Evolutionary conservation across 768 basidiomycete species (phyloP).

Genomic region (Boletus insuetus): DNA sequence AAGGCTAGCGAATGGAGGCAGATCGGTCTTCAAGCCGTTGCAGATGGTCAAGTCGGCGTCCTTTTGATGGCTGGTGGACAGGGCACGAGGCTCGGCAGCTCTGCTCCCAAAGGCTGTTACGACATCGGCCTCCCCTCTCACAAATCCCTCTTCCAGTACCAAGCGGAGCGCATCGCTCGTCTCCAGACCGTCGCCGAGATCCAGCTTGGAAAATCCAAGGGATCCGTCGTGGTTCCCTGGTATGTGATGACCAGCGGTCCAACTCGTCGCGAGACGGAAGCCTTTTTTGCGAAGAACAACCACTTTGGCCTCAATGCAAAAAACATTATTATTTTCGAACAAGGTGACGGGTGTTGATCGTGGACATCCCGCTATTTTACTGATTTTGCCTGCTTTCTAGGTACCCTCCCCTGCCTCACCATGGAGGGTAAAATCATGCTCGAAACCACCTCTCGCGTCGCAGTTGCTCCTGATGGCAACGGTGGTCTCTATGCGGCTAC

Average conservation of each 20-base stretch:
- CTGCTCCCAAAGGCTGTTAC: slow-evolving; percentile 95
- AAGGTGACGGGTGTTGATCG: slow-evolving; percentile 56
- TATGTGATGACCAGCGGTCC: slow-evolving; percentile 99
- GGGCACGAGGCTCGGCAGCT: slow-evolving; percentile 90
- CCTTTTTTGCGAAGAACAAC: slow-evolving; percentile 71
- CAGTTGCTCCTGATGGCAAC: slow-evolving; percentile 98
- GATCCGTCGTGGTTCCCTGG: slow-evolving; percentile 83
- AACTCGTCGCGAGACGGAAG: slow-evolving; percentile 82
- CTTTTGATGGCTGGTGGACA: slow-evolving; percentile 98
- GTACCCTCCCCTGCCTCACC: slow-evolving; percentile 91
- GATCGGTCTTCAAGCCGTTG: slow-evolving; percentile 78
- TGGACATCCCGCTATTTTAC: background rate
- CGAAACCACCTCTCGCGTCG: slow-evolving; percentile 70
- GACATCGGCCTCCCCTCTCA: slow-evolving; percentile 93
- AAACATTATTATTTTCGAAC: slow-evolving; percentile 93
- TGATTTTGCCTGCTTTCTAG: slow-evolving; percentile 40
- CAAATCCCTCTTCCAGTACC: slow-evolving; percentile 93
- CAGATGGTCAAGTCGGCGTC: slow-evolving; percentile 84
- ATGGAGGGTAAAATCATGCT: slow-evolving; percentile 93
- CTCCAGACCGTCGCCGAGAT: slow-evolving; percentile 75
- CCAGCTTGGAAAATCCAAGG: slow-evolving; percentile 46
- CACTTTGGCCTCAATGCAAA: slow-evolving; percentile 80
- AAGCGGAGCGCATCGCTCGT: slow-evolving; percentile 92
- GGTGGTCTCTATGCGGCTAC: slow-evolving; percentile 96
- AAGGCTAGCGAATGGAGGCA: slow-evolving; percentile 73